A percentile compares a stretch with the other conserved stretches of the same genome.
Conservation (phyloP, 2,329 filamentous ascomycete genomes). For the Pezizomycotina sp. region DNA sequence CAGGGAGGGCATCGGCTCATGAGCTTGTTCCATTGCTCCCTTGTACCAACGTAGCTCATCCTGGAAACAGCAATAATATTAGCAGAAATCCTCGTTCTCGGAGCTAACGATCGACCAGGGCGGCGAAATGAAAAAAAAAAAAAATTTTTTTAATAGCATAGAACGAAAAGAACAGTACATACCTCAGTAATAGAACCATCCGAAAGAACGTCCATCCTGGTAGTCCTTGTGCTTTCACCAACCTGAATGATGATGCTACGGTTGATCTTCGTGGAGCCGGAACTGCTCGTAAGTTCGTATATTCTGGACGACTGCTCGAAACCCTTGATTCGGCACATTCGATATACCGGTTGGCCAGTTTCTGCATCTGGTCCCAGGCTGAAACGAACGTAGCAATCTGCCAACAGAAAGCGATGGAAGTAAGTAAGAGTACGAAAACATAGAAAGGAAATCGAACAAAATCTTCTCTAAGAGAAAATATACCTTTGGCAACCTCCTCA, state of each 20-base stretch:
- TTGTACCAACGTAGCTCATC: slow-evolving; percentile 69
- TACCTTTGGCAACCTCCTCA: slow-evolving; percentile 57
- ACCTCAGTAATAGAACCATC: slow-evolving; percentile 73
- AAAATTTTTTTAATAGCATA: too few relatives aligned
- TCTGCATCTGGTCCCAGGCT: slow-evolving; percentile 62
- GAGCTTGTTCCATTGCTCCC: slow-evolving; percentile 54
- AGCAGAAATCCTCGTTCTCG: background rate
- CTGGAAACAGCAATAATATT: slow-evolving; percentile 32
- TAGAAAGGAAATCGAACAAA: background rate
- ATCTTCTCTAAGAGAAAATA: background rate
- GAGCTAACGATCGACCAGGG: too few relatives aligned
- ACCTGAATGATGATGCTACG: slow-evolving; percentile 15
- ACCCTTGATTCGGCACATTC: slow-evolving; percentile 80
- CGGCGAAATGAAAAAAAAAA: too few relatives aligned
- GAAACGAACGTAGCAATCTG: slow-evolving; percentile 60
- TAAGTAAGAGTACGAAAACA: too few relatives aligned
- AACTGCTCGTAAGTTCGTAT: slow-evolving; percentile 10
- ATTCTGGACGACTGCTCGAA: slow-evolving; percentile 18
- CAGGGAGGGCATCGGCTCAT: slow-evolving; percentile 45
- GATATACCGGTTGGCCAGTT: slow-evolving; percentile 57
- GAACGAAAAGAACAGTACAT: slow-evolving; percentile 25
- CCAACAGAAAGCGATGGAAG: too few relatives aligned
- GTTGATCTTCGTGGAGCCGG: slow-evolving; percentile 9
- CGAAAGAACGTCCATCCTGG: slow-evolving; percentile 75
- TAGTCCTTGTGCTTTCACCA: slow-evolving; percentile 8